Conservation (phyloP, 1,284 basidiomycete species). For the Cystobasidiaceae sp. region DNA sequence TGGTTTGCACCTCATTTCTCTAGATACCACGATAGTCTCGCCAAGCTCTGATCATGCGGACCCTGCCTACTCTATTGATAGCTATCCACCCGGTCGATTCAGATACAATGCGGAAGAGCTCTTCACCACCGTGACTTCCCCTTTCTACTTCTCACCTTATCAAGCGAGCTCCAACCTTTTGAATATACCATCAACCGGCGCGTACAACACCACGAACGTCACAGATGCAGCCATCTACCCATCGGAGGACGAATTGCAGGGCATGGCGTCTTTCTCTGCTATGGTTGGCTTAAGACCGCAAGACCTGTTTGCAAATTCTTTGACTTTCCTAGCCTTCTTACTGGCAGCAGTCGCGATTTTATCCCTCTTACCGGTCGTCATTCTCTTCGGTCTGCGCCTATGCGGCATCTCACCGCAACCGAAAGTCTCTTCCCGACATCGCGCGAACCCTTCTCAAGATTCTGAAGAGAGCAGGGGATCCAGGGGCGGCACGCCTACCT, state of each 20-base stretch:
- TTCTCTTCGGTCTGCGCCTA: constrained; percentile 30
- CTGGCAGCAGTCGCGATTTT: constrained; percentile 53
- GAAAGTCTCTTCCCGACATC: neutral
- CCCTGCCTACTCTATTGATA: constrained; percentile 12
- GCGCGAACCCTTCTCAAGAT: neutral
- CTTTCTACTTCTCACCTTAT: constrained; percentile 54
- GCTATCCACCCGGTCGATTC: constrained; percentile 18
- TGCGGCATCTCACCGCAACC: neutral
- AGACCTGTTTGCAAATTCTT: constrained; percentile 80
- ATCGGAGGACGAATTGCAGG: constrained; percentile 44
- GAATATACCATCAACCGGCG: constrained; percentile 58
- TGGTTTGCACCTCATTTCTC: constrained; percentile 54
- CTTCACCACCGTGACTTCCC: constrained; percentile 19
- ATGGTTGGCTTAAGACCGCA: constrained; percentile 71
- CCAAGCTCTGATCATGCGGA: constrained; percentile 45
- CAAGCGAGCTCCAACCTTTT: constrained; percentile 71
- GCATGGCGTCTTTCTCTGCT: constrained; percentile 72
- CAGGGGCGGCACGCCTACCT: neutral
- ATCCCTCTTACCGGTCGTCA: constrained; percentile 25
- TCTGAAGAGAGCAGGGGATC: neutral
- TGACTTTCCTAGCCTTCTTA: constrained; percentile 67
- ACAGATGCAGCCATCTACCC: constrained; percentile 18
- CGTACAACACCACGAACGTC: constrained; percentile 55
- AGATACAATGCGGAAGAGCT: constrained; percentile 22
- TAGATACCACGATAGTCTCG: constrained; percentile 61